Conservation (phyloP, 78 protist species). For the Acrasis kona region DNA sequence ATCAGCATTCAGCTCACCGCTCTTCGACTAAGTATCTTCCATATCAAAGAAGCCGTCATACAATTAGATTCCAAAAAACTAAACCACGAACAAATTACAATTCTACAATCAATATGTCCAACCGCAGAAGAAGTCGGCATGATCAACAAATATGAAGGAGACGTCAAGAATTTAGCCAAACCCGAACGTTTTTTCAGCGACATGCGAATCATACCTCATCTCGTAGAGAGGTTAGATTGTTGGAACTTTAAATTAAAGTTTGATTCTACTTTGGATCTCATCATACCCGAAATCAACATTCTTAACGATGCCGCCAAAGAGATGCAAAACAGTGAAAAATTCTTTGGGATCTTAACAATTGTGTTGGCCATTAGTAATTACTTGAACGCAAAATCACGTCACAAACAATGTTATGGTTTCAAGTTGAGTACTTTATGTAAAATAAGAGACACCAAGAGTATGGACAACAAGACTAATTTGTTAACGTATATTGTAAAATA, state of each 20-base stretch:
- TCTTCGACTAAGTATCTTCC: not conserved
- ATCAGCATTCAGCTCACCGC: not conserved
- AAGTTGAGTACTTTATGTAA: not conserved
- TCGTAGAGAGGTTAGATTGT: not conserved
- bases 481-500: not conserved
- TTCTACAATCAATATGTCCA: not conserved
- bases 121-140: not conserved
- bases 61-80: not conserved
- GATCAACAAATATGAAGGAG: not conserved
- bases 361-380: not conserved
- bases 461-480: not conserved
- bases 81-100: not conserved
- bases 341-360: not conserved
- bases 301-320: not conserved
- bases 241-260: not conserved
- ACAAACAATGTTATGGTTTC: not conserved
- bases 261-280: not conserved
- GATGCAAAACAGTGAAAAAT: not conserved
- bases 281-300: not conserved
- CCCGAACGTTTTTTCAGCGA: not conserved
- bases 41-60: not conserved
- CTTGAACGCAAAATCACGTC: not conserved
- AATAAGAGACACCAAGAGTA: not conserved
- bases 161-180: not conserved
- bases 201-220: not conserved